Evolutionary conservation across 371 early-diverging fungal species (phyloP).

Genomic region (Mucor circinelloides): DNA sequence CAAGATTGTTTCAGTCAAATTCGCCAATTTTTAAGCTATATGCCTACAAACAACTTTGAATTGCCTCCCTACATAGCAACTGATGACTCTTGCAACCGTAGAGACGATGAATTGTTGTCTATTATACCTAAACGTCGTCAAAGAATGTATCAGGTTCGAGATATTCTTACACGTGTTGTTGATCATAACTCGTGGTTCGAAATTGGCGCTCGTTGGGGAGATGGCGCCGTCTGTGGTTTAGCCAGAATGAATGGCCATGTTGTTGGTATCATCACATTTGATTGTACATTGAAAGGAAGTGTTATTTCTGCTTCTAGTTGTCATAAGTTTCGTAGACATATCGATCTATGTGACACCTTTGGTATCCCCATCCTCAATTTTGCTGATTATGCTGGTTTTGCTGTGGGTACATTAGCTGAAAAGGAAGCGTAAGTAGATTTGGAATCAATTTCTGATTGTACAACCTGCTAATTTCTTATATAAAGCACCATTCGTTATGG

Average conservation of each 20-base stretch:
- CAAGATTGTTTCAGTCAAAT: constrained; percentile 46
- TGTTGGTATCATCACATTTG: constrained; percentile 47
- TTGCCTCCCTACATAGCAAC: constrained; percentile 25
- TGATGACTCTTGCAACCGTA: constrained; percentile 28
- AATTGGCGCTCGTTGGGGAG: constrained; percentile 51
- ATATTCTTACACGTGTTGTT: constrained; percentile 35
- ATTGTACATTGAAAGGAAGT: constrained; percentile 40
- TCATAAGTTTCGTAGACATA: constrained; percentile 48
- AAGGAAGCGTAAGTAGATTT: constrained; percentile 44
- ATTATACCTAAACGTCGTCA: constrained; percentile 47
- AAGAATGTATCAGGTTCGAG: constrained; percentile 44
- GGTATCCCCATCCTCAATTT: constrained; percentile 48
- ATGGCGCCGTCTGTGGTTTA: constrained; percentile 49
- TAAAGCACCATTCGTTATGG: constrained; percentile 47
- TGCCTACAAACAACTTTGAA: constrained; percentile 33
- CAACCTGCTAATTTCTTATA: neutral
- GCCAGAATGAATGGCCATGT: constrained; percentile 40
- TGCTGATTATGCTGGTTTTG: constrained; percentile 52
- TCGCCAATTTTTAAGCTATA: constrained; percentile 37
- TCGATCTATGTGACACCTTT: constrained; percentile 50
- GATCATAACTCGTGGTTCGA: constrained; percentile 47
- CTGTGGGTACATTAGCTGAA: constrained; percentile 47
- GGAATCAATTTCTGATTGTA: neutral
- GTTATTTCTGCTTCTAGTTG: constrained; percentile 40
- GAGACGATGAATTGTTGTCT: constrained; percentile 37